Base-by-base conservation (phyloP, 2,329 filamentous ascomycete genomes). In the Ophiostoma fasciatum region DNA sequence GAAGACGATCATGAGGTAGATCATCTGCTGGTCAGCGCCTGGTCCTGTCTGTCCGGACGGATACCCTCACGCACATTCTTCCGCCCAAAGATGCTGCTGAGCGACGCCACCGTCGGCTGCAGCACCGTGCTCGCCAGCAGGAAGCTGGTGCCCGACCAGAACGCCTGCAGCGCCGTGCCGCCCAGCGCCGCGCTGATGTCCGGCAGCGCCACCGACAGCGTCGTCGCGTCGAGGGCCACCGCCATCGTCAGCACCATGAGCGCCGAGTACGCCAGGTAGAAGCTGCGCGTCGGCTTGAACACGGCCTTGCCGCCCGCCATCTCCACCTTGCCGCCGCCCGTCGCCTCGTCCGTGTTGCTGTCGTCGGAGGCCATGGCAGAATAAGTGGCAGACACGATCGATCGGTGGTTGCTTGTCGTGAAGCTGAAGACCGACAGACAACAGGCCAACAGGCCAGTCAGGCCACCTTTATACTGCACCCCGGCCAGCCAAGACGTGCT, bases 121-220 rank as follows among this genome's bases (percentile, higher is more conserved):
- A 71, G 62, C 21, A 61, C 66, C 1, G 77, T 74, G 38, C 69
- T 73, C 4, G 74, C 70, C 5, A 83, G 63, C 5, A 83, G 59
- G 44, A 79, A 83, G 13, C 72, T 73, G 5, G 78, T 82, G 2
- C 77, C 78, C 11, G 74, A 68, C 78, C 77, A 82, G 48, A 82
- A 82, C 0, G 74, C 72, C 53, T 81, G 62, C 31, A 71, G 65
- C 3, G 67, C 68, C 0, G 60, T 62, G 29, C 69, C 68, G 20
- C 59, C 45, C 7, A 75, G 57, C 15, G 62, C 62, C 7, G 52
- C 44, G n/a, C 67, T 62, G 39, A 74, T 68, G 28, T 25, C 35
- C 5, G 61, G 66, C 22, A 78, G 53, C 4, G 75, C 73, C 23
- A 78, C 72, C 4, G 70, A 73, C 35, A 79, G 61, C 4, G 69